These are phyloP conservation scores for Xylogone sp. DNA, from an alignment of 2,329 filamentous ascomycete species.

Conservation along the genomic window DNA sequence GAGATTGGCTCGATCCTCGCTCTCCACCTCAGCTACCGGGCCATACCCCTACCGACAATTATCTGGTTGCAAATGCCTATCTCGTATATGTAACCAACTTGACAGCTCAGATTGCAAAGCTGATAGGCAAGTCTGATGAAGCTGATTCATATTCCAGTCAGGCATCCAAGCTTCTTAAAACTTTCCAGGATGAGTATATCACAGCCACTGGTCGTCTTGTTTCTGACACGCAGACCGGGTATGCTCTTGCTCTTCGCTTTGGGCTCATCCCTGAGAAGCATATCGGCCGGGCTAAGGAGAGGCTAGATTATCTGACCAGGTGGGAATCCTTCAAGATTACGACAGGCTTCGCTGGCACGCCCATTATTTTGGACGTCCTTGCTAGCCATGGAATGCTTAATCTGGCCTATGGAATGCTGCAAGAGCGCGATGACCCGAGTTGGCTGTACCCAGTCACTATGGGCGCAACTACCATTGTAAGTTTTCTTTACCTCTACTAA, in stretches of 20 bases:
- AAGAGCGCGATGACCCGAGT: conserved; percentile 26
- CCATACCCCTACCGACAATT: conserved; percentile 10
- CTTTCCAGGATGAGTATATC: conserved; percentile 2
- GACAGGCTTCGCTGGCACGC: conserved; percentile 18
- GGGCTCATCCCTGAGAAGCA: conserved; percentile 7
- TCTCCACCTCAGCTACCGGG: conserved; percentile 11
- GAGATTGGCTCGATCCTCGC: conserved; percentile 16
- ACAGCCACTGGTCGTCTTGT: conserved; percentile 4
- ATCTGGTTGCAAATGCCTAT: conserved; percentile 15
- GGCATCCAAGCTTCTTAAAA: neutral
- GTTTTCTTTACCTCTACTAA: no score
- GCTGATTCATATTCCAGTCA: neutral
- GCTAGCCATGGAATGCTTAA: conserved; percentile 2
- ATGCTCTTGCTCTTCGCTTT: conserved; percentile 14
- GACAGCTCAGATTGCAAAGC: conserved; percentile 7
- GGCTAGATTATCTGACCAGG: conserved; percentile 7
- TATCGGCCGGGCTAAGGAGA: conserved; percentile 3
- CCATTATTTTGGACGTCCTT: conserved; percentile 8
- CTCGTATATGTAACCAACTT: conserved; percentile 12
- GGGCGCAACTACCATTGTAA: conserved; percentile 28
- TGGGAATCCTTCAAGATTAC: conserved; percentile 10
- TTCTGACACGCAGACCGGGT: conserved; percentile 15
- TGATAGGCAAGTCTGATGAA: conserved; percentile 7
- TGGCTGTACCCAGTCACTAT: conserved; percentile 33
- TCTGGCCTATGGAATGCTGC: conserved; percentile 29